Percentiles rank a stretch among this genome's conserved stretches.
Evolutionary conservation across 768 basidiomycete species (phyloP).

Genomic region (Suillus subluteus): DNA sequence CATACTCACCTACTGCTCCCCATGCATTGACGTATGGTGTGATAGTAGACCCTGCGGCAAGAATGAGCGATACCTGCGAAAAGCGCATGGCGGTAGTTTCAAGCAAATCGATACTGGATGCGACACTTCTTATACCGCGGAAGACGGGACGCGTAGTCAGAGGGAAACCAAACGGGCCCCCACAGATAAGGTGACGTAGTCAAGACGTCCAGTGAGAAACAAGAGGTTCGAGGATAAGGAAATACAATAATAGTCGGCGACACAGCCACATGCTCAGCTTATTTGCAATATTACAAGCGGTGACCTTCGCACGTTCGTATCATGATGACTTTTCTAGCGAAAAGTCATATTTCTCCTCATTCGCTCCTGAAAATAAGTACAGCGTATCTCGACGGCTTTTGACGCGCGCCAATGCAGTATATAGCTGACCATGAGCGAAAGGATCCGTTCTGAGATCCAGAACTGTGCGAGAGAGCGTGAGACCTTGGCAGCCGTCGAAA

Average conservation of each 20-base stretch:
- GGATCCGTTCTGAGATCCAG: too few relatives aligned
- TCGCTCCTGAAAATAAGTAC: too few relatives aligned
- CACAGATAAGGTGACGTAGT: constrained; percentile 1
- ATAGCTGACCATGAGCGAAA: too few relatives aligned
- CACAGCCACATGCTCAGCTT: neutral
- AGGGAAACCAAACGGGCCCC: neutral
- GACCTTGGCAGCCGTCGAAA: too few relatives aligned
- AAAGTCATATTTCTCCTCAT: too few relatives aligned
- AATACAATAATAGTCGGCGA: neutral
- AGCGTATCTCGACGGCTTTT: too few relatives aligned
- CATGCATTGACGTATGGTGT: constrained; percentile 39
- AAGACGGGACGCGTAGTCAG: neutral
- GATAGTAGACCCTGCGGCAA: constrained; percentile 20
- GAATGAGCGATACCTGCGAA: constrained; percentile 14
- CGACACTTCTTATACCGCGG: neutral
- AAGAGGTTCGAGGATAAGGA: constrained; percentile 3
- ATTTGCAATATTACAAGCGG: neutral
- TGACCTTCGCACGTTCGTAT: too few relatives aligned
- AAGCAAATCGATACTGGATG: neutral
- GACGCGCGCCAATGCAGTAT: too few relatives aligned
- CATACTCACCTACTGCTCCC: constrained; percentile 42
- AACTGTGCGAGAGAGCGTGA: too few relatives aligned
- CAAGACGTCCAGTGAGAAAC: neutral
- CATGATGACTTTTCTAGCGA: too few relatives aligned
- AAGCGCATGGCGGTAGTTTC: constrained; percentile 27